Percentiles rank a stretch among this genome's conserved stretches.
Conservation (phyloP, 2,329 filamentous ascomycete species). For the Diplodia scrobiculata region DNA sequence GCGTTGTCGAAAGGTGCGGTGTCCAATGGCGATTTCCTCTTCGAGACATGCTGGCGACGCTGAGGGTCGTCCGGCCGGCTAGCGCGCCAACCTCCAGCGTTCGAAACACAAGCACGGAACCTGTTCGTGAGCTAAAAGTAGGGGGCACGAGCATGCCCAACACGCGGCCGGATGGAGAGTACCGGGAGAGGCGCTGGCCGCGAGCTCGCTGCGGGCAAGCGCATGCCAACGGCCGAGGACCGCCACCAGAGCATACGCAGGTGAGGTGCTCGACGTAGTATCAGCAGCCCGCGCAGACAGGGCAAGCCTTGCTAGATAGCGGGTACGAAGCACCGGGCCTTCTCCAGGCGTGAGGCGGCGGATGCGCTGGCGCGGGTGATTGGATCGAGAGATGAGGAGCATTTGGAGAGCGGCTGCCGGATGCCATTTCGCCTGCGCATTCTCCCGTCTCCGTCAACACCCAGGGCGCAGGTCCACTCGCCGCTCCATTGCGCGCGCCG, state of each 20-base stretch:
- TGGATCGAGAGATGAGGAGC: constrained; percentile 13
- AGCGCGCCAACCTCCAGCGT: constrained; percentile 11
- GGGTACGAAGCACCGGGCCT: constrained; percentile 6
- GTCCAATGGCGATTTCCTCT: constrained; percentile 19
- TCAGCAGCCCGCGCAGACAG: not conserved
- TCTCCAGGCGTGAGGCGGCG: constrained; percentile 13
- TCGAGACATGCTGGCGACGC: constrained; percentile 20
- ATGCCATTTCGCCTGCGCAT: constrained; percentile 18
- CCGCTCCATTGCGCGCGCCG: not conserved
- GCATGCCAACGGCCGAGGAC: not conserved
- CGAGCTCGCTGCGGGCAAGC: not conserved
- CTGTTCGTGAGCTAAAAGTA: not conserved
- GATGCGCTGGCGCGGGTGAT: constrained; percentile 23
- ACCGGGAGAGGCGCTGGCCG: constrained; percentile 7
- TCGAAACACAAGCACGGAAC: constrained; percentile 10
- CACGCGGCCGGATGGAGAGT: not conserved
- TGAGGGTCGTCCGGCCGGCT: constrained; percentile 10
- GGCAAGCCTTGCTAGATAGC: constrained; percentile 5
- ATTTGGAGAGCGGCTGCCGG: constrained; percentile 6
- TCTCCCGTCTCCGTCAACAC: constrained; percentile 1
- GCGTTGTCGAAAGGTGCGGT: constrained; percentile 10
- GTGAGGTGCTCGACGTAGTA: not conserved
- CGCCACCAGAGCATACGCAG: not conserved
- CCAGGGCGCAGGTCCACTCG: not conserved
- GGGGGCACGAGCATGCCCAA: not conserved